Evolutionary conservation across 352 stramenopile species (phyloP).

Genomic region (Phytophthora megakarya): DNA sequence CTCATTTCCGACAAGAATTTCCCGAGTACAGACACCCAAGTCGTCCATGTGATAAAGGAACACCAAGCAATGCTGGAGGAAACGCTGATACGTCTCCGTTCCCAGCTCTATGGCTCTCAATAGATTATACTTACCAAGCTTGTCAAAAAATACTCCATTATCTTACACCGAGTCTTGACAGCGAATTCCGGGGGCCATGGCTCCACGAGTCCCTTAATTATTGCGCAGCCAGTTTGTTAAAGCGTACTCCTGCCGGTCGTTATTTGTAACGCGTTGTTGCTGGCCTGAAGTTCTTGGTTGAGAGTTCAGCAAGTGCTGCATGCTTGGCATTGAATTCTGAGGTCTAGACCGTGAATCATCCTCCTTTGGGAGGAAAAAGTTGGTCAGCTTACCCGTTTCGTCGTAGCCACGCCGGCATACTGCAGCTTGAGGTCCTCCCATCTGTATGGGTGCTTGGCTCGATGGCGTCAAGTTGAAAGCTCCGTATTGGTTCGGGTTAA

Average conservation of each 20-base stretch:
- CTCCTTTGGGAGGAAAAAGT: constrained; percentile 73
- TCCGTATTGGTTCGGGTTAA: constrained; percentile 75
- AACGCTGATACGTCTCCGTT: constrained; percentile 13
- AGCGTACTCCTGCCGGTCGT: constrained; percentile 58
- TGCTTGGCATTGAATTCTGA: constrained; percentile 54
- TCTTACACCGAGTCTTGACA: constrained; percentile 29
- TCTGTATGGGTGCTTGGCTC: constrained; percentile 47
- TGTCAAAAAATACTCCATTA: no score
- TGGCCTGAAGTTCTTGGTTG: constrained; percentile 35
- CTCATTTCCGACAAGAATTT: constrained; percentile 41
- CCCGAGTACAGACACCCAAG: constrained; percentile 23
- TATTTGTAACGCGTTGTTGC: constrained; percentile 30
- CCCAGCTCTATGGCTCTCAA: constrained; percentile 13
- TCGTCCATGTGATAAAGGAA: constrained; percentile 38
- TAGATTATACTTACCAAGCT: constrained; percentile 3
- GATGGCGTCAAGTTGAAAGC: constrained; percentile 61
- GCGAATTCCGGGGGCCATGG: constrained; percentile 10
- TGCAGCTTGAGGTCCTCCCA: constrained; percentile 27
- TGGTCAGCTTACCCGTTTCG: constrained; percentile 78
- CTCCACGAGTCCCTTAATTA: constrained; percentile 27
- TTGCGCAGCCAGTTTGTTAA: constrained; percentile 76
- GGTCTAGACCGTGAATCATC: constrained; percentile 18
- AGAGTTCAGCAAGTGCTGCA: constrained; percentile 54
- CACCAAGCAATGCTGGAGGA: constrained; percentile 27
- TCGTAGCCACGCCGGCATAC: constrained; percentile 73